Percentiles rank a stretch among this genome's conserved stretches.
These are phyloP conservation scores for Vaccinium corymbosum DNA, from an alignment of 148 eudicot species.

Conservation along the genomic window DNA sequence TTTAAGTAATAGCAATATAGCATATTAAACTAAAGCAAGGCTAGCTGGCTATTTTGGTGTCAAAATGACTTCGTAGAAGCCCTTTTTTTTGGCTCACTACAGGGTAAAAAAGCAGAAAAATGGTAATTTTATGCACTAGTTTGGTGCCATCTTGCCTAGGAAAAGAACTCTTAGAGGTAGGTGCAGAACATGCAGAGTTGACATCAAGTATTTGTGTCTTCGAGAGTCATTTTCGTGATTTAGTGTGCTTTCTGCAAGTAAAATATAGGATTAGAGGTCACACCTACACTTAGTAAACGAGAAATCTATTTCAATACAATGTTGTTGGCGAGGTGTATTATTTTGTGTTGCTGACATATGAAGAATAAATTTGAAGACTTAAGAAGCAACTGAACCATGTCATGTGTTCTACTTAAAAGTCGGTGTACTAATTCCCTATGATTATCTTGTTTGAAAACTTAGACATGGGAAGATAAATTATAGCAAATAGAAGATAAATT, in stretches of 20 bases:
- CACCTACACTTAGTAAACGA: not conserved
- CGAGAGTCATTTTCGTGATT: no score
- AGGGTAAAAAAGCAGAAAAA: no score
- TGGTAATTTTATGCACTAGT: no score
- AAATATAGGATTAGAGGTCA: not conserved
- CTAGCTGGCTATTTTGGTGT: no score
- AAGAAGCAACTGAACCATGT: not conserved
- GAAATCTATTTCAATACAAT: not conserved
- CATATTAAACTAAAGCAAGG: no score
- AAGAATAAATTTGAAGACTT: not conserved
- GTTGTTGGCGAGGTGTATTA: not conserved
- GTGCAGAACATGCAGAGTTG: not conserved
- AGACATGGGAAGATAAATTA: not conserved
- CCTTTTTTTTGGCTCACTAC: no score
- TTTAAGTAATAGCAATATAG: no score
- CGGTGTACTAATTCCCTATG: not conserved
- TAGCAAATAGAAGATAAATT: no score
- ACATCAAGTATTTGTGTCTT: not conserved
- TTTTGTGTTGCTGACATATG: not conserved
- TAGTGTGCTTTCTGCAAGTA: not conserved
- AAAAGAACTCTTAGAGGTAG: not conserved
- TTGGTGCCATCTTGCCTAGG: not conserved
- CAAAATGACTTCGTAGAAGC: no score
- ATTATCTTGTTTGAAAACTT: not conserved
- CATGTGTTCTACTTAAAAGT: not conserved